Conservation (phyloP, 208 protist species). For the Trichomonas vaginalis region DNA sequence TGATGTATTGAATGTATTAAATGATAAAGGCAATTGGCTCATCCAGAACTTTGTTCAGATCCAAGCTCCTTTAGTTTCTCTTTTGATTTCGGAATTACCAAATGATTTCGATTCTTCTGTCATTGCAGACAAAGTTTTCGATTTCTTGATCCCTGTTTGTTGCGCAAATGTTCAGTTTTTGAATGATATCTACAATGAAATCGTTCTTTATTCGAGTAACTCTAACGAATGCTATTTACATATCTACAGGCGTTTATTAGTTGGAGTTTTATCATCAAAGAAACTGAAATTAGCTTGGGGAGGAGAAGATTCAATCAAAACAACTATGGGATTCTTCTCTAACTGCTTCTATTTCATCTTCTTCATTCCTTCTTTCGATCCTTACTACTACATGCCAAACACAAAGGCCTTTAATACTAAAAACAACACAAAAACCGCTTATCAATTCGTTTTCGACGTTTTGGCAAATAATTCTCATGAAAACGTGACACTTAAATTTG, state of each 20-base stretch:
- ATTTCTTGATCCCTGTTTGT: neutral
- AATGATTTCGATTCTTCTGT: neutral
- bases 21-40: neutral
- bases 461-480: neutral
- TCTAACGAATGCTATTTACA: neutral
- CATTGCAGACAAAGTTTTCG: neutral
- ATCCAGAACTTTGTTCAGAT: neutral
- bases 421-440: neutral
- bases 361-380: neutral
- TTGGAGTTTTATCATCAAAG: neutral
- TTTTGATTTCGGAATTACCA: neutral
- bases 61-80: neutral
- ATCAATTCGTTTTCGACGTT: neutral
- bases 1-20: neutral
- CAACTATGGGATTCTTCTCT: neutral
- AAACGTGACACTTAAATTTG: neutral
- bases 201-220: neutral
- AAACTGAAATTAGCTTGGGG: neutral
- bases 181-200: neutral
- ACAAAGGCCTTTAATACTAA: neutral
- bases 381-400: neutral
- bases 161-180: neutral
- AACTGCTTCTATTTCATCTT: neutral
- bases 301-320: neutral
- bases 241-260: neutral